These are phyloP conservation scores for Ciborinia camelliae DNA, from an alignment of 2,329 filamentous ascomycete species.

Conservation along the genomic window DNA sequence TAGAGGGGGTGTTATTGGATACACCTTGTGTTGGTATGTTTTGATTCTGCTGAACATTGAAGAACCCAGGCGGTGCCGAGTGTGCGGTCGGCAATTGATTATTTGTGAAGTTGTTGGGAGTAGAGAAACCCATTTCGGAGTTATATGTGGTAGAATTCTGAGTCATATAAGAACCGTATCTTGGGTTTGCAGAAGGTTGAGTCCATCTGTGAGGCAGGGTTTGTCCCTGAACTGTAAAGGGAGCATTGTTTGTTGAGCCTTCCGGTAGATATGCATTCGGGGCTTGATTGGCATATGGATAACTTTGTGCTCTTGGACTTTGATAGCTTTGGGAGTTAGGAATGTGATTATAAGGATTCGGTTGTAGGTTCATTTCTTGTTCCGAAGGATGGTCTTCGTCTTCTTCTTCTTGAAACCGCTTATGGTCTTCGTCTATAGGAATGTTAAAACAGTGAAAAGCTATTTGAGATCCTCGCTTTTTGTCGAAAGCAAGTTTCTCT, in stretches of 20 bases:
- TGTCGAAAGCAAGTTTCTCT: not conserved
- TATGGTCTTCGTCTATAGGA: not conserved
- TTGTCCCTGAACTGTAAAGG: not conserved
- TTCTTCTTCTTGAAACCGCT: not conserved
- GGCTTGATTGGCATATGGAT: not conserved
- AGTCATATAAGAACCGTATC: not conserved
- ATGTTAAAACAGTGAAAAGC: not conserved
- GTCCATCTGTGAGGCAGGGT: not conserved
- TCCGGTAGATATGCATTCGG: not conserved
- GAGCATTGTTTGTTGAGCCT: not conserved
- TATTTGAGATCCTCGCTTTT: not conserved
- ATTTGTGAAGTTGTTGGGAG: not conserved
- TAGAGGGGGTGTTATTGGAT: not conserved
- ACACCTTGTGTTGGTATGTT: not conserved
- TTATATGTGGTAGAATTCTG: not conserved
- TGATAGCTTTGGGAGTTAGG: not conserved
- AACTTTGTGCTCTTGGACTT: not conserved
- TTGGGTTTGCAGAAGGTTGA: not conserved
- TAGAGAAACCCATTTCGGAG: not conserved
- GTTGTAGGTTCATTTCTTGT: not conserved
- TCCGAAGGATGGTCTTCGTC: not conserved
- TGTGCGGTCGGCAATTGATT: not conserved
- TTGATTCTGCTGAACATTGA: not conserved
- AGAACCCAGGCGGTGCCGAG: not conserved
- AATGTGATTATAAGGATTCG: not conserved